Conservation (phyloP, 768 basidiomycete species). For the Leccinum uliginosum region DNA sequence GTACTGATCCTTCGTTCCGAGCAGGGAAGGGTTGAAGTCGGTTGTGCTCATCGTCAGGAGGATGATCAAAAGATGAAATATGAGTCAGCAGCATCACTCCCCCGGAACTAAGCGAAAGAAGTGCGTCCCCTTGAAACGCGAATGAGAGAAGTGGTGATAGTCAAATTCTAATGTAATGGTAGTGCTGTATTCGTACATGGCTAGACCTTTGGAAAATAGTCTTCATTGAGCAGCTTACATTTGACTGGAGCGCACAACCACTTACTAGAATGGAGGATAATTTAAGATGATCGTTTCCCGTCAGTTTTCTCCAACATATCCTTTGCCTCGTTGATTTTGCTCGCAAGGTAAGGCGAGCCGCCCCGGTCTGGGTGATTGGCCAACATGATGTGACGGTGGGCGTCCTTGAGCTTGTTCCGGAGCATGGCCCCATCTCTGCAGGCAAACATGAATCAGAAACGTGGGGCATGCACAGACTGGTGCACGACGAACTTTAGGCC, state of each 20-base stretch:
- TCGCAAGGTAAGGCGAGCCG: slow-evolving; percentile 96
- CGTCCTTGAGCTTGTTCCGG: slow-evolving; percentile 83
- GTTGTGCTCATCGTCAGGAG: slow-evolving; percentile 28
- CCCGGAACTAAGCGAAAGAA: no score
- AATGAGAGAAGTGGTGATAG: slow-evolving; percentile 3
- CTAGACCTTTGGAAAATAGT: neutral
- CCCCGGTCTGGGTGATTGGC: slow-evolving; percentile 99
- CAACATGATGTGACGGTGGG: slow-evolving; percentile 95
- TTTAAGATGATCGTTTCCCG: slow-evolving; percentile 34
- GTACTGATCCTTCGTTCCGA: slow-evolving; percentile 79
- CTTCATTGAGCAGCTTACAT: slow-evolving; percentile 1
- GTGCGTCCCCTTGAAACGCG: neutral
- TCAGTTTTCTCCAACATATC: slow-evolving; percentile 84
- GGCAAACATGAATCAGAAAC: neutral
- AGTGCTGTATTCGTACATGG: slow-evolving; percentile 20
- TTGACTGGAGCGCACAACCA: neutral
- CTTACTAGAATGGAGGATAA: slow-evolving; percentile 9
- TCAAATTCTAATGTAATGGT: slow-evolving; percentile 13
- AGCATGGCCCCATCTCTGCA: slow-evolving; percentile 46
- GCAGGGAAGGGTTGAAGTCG: slow-evolving; percentile 63
- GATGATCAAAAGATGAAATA: neutral
- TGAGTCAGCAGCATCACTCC: neutral
- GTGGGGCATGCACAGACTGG: neutral
- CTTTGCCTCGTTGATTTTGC: slow-evolving; percentile 99
- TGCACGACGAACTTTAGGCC: slow-evolving; percentile 86